Conservation (phyloP, 257 asterid species). For the Coffea eugenioides region DNA sequence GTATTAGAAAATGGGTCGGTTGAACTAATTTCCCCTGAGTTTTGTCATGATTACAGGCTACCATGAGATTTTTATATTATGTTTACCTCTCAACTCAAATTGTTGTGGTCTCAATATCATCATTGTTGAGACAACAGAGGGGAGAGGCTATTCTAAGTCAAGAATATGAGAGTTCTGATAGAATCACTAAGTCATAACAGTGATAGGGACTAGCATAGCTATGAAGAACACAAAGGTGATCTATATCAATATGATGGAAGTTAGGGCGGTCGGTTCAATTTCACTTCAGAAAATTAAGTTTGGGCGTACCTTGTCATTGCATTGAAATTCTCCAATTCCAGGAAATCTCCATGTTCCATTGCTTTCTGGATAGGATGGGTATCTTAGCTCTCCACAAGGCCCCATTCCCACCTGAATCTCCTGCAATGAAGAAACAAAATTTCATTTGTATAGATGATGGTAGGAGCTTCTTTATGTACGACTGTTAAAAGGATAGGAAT, state of each 20-base stretch:
- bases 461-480: conserved; percentile 2
- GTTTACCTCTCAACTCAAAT: background rate
- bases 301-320: conserved; percentile 71
- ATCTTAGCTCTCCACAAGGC: conserved; percentile 95
- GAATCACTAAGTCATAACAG: background rate
- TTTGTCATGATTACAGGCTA: background rate
- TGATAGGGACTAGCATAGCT: background rate
- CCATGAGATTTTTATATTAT: background rate
- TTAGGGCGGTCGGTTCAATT: background rate
- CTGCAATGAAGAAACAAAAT: conserved; percentile 38
- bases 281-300: background rate
- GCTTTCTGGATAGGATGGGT: conserved; percentile 93
- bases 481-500: conserved; percentile 7
- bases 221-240: background rate
- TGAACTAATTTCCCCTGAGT: background rate
- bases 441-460: conserved; percentile 20
- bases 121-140: background rate
- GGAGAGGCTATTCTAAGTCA: background rate
- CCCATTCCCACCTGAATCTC: conserved; percentile 97
- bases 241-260: background rate
- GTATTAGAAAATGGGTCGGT: background rate
- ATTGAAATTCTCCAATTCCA: conserved; percentile 90
- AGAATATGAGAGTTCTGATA: background rate
- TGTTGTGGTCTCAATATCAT: background rate
- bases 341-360: conserved; percentile 91